phyloP scores from a whole-genome alignment of 2,329 filamentous ascomycete species.

The Xylaria sp. region DNA sequence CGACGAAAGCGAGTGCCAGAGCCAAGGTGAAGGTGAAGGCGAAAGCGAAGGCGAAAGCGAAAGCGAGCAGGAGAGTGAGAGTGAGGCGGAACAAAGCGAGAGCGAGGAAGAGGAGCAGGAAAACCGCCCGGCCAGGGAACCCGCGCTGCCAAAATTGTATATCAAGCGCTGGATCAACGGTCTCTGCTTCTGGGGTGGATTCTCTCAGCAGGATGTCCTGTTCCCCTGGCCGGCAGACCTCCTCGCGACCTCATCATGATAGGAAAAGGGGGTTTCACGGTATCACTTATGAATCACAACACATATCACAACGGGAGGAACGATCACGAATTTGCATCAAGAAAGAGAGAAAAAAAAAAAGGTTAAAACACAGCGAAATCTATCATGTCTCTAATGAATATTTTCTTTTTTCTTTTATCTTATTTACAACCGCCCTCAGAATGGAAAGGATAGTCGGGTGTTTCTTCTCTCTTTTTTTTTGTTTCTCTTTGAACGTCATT shows the following conservation, averaged over 20 bases:
- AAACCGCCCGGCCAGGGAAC: neutral
- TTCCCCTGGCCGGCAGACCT: constrained; percentile 29
- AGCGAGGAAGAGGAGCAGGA: neutral
- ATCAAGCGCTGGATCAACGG: constrained; percentile 31
- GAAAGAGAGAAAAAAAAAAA: neutral
- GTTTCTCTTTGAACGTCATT: too few species aligned
- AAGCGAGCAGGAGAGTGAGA: neutral
- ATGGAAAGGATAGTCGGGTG: neutral
- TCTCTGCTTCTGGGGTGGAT: constrained; percentile 24
- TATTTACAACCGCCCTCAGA: neutral
- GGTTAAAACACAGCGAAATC: neutral
- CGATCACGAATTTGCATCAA: neutral
- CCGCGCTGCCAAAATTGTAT: constrained; percentile 22
- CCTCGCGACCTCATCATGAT: constrained; percentile 7
- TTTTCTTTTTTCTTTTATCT: neutral
- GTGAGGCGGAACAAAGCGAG: neutral
- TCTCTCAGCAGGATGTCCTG: constrained; percentile 20
- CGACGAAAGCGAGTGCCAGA: neutral
- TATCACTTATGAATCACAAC: neutral
- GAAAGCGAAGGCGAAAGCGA: neutral
- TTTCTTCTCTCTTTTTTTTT: neutral
- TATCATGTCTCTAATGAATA: neutral
- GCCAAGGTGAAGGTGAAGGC: neutral
- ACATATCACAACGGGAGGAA: too few species aligned
- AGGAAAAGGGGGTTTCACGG: neutral